Percentiles rank a stretch among this genome's conserved stretches.
These are phyloP conservation scores for Plectosphaerella plurivora DNA, from an alignment of 2,329 filamentous ascomycete genomes.

Conservation along the genomic window DNA sequence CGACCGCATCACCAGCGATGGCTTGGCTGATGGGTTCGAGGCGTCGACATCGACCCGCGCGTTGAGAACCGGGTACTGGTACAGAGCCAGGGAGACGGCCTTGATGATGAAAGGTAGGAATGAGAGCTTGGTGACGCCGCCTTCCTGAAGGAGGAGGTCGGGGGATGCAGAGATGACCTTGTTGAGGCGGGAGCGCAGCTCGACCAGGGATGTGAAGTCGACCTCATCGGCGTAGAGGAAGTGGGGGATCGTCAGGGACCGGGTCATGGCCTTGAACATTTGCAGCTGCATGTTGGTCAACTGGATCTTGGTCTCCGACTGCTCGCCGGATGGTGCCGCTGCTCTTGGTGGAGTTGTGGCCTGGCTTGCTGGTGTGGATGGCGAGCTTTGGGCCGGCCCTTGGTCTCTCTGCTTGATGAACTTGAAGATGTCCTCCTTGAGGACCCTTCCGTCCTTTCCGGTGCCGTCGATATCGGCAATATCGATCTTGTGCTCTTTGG, in stretches of 20 bases:
- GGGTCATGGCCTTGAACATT: constrained; percentile 98
- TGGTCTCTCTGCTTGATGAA: constrained; percentile 54
- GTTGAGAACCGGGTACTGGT: constrained; percentile 82
- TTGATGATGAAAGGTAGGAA: constrained; percentile 96
- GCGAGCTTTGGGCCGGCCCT: neutral
- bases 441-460: constrained; percentile 83
- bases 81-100: constrained; percentile 80
- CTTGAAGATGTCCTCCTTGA: constrained; percentile 85
- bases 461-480: constrained; percentile 79
- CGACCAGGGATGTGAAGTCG: constrained; percentile 70
- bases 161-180: constrained; percentile 41
- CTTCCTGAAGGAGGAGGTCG: constrained; percentile 12
- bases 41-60: constrained; percentile 65
- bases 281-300: constrained; percentile 78
- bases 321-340: constrained; percentile 35
- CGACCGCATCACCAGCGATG: constrained; percentile 70
- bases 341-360: constrained; percentile 7
- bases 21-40: constrained; percentile 47
- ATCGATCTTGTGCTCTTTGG: constrained; percentile 72
- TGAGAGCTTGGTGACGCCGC: constrained; percentile 63
- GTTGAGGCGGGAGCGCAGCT: constrained; percentile 73
- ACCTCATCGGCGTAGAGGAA: constrained; percentile 93
- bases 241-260: constrained; percentile 84
- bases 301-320: constrained; percentile 63
- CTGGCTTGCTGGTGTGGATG: constrained; percentile 12